Conservation (phyloP, 495 filamentous ascomycete species). For the Niebla homalea region DNA sequence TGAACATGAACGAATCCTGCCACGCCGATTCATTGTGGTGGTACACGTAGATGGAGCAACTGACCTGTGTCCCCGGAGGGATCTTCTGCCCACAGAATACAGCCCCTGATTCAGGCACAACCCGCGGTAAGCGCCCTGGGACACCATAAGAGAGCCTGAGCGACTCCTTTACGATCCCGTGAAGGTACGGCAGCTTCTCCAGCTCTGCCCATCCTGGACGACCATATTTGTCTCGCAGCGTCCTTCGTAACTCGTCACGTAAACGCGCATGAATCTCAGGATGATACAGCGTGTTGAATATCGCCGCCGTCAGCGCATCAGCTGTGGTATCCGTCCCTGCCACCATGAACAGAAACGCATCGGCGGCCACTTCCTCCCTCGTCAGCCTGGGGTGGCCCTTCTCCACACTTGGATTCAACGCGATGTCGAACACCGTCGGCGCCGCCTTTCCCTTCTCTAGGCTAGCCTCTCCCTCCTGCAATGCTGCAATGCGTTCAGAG, state of each 20-base stretch:
- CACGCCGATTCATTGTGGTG: constrained; percentile 5
- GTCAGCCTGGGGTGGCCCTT: too few species aligned
- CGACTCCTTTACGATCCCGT: constrained; percentile 31
- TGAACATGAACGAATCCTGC: constrained; percentile 8
- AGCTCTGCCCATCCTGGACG: constrained; percentile 18
- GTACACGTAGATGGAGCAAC: constrained; percentile 25
- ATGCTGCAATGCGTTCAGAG: too few species aligned
- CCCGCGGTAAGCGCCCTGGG: constrained; percentile 17
- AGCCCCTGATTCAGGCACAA: constrained; percentile 9
- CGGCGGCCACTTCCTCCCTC: not conserved
- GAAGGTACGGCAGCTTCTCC: constrained; percentile 26
- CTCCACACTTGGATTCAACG: too few species aligned
- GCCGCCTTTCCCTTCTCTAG: too few species aligned
- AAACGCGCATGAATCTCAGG: constrained; percentile 4
- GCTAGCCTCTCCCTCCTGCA: too few species aligned
- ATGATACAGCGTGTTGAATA: constrained; percentile 12
- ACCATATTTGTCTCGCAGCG: constrained; percentile 17
- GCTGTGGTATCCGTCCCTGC: constrained; percentile 15
- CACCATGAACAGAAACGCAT: constrained; percentile 19
- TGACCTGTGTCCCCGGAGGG: constrained; percentile 24
- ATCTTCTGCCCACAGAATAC: constrained; percentile 21
- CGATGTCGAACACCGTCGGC: too few species aligned
- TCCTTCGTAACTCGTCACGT: constrained; percentile 5
- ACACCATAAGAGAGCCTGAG: constrained; percentile 26
- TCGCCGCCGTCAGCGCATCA: constrained; percentile 4